Percentiles rank a stretch among this genome's conserved stretches.
Conservation (phyloP, 345 rosid species). For the Euphorbia lathyris region DNA sequence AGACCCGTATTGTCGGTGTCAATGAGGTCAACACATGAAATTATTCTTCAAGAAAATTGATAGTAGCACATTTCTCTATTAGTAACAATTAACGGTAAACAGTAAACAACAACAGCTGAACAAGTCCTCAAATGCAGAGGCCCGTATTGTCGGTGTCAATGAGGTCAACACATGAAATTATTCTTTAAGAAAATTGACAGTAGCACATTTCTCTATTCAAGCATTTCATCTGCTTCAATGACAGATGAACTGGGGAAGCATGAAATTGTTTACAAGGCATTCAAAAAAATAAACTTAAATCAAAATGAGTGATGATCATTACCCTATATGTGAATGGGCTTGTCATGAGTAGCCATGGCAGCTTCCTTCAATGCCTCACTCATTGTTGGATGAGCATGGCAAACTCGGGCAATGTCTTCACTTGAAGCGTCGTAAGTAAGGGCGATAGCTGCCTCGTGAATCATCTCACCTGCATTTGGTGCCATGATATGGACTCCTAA, state of each 20-base stretch:
- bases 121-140: no score
- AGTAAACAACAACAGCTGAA: neutral
- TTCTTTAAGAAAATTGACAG: conserved; percentile 18
- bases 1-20: no score
- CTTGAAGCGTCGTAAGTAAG: conserved; percentile 82
- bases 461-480: conserved; percentile 94
- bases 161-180: conserved; percentile 13
- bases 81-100: no score
- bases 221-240: conserved; percentile 18
- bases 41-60: no score
- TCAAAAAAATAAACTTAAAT: conserved; percentile 12
- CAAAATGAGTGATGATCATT: conserved; percentile 16
- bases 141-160: neutral
- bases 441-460: conserved; percentile 93
- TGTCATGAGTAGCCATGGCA: conserved; percentile 98
- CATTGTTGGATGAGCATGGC: conserved; percentile 99
- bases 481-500: conserved; percentile 96
- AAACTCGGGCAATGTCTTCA: conserved; percentile 93
- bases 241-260: conserved; percentile 18
- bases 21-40: no score
- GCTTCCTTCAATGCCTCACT: conserved; percentile 99
- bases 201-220: conserved; percentile 23
- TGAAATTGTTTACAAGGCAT: conserved; percentile 4
- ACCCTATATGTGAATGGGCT: conserved; percentile 84
- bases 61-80: no score